Base-by-base conservation (phyloP, 805 yeast genomes). In the Millerozyma miso region DNA sequence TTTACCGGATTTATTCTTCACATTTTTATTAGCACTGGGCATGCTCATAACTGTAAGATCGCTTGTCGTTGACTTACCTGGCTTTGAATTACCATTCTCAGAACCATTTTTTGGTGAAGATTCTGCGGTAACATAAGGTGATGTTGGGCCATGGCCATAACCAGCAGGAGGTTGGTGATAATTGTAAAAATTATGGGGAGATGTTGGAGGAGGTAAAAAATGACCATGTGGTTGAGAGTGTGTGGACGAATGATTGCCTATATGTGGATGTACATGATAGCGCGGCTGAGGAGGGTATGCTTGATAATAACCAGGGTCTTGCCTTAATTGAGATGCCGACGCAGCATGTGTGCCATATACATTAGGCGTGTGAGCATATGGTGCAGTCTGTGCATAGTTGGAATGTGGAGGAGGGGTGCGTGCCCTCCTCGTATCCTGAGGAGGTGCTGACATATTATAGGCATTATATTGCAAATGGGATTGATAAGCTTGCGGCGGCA, bases 21-120 rank as follows among this genome's bases (percentile, higher is more conserved):
- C 10, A 53, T 69, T 78, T 54, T 72, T 71, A 40, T 62, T 13
- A 4, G 73, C 66, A 4, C 71, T 50, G 3, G 85, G 85, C 64
- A 77, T 66, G 31, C 63, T 61, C 50, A 61, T 65, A 55, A 79
- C 62, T 3, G 80, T 66, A 38, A 63, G 46, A 46, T 70, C 75
- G 41, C 76, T 69, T 14, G 68, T 53, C 6, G 69, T 54, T 19
- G 68, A 64, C 36, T 54, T 56, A 6, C 44, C 34, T 23, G 19
- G 18, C 26, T n/a, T 14, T 23, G 10, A 23, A 23, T 10, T 23
- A 10, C 10, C 10, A 23, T 10, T 33, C 10, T 7, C 14, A 37
- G 39, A n/a, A 31, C n/a, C 14, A 23, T 33, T 15, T 16, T 33
- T 33, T 6, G 35, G 35, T 15, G 35, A 23, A 7, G 29, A 23